A percentile compares a stretch with the other conserved stretches of the same genome.
Conservation (phyloP, 164 flowering plant species). For the Umbellularia californica region DNA sequence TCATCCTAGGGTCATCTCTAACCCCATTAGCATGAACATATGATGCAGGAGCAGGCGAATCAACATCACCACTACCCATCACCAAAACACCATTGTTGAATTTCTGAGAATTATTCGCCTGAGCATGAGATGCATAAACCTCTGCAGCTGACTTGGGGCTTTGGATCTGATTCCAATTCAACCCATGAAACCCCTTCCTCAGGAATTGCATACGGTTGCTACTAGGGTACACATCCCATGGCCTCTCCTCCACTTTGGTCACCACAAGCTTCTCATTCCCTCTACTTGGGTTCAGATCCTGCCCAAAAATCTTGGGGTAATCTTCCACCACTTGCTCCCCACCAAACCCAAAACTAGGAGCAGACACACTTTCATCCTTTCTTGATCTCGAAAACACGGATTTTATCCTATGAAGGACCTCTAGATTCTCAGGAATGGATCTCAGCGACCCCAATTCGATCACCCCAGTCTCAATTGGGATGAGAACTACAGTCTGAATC, state of each 20-base stretch:
- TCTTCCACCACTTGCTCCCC: slow-evolving; percentile 31
- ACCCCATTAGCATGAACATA: slow-evolving; percentile 29
- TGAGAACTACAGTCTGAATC: slow-evolving; percentile 72
- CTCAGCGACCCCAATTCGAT: slow-evolving; percentile 87
- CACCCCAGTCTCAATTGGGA: slow-evolving; percentile 84
- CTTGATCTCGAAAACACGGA: slow-evolving; percentile 47
- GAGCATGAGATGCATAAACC: slow-evolving; percentile 26
- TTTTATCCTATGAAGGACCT: slow-evolving; percentile 47
- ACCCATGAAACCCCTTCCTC: slow-evolving; percentile 38
- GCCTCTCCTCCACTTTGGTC: slow-evolving; percentile 56
- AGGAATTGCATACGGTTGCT: slow-evolving; percentile 21
- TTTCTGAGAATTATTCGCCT: slow-evolving; percentile 28
- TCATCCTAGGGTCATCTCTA: slow-evolving; percentile 39
- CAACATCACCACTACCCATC: slow-evolving; percentile 13
- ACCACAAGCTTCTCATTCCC: slow-evolving; percentile 54
- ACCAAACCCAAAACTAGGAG: slow-evolving; percentile 27
- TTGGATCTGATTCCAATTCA: slow-evolving; percentile 41
- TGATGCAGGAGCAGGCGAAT: slow-evolving; percentile 1
- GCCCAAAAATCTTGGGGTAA: slow-evolving; percentile 69
- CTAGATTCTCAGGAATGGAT: slow-evolving; percentile 57
- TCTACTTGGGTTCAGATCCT: slow-evolving; percentile 47
- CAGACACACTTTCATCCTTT: slow-evolving; percentile 31
- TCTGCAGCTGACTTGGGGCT: slow-evolving; percentile 39
- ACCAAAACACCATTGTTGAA: slow-evolving; percentile 23
- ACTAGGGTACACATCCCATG: slow-evolving; percentile 32